phyloP scores from a whole-genome alignment of 2,329 filamentous ascomycete species.

The Phoma sp. region DNA sequence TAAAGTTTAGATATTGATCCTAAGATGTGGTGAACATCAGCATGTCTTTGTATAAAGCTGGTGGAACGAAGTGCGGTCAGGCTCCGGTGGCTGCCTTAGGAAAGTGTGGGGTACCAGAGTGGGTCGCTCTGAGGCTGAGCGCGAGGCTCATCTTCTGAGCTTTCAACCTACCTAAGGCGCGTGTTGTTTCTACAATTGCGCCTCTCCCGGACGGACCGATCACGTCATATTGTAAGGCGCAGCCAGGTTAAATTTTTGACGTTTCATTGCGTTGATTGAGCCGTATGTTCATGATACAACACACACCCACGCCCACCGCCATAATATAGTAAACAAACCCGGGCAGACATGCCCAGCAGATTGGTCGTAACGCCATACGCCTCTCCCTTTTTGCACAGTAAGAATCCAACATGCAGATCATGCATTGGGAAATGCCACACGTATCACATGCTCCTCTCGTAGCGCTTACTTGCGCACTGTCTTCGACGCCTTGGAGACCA shows the following conservation, averaged over 20 bases:
- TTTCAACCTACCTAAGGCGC: too few relatives aligned
- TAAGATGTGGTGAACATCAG: background rate
- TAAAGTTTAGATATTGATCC: too few relatives aligned
- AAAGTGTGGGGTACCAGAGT: background rate
- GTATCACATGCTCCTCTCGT: conserved; percentile 11
- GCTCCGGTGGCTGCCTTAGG: background rate
- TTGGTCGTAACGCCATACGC: conserved; percentile 26
- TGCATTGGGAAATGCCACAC: conserved; percentile 12
- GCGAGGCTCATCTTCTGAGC: background rate
- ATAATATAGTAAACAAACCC: conserved; percentile 17
- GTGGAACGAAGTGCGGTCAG: too few relatives aligned
- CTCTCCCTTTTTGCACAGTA: conserved; percentile 30
- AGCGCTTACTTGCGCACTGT: conserved; percentile 60
- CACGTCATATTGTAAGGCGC: background rate
- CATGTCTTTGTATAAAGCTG: background rate
- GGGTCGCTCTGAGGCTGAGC: background rate
- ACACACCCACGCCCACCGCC: conserved; percentile 6
- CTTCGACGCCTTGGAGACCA: conserved; percentile 66
- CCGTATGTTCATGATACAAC: conserved; percentile 16
- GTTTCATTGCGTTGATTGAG: conserved; percentile 16
- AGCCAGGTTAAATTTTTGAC: conserved; percentile 1
- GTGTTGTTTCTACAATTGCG: background rate
- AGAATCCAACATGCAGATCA: conserved; percentile 16
- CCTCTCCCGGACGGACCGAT: background rate
- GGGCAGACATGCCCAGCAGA: conserved; percentile 9